These are phyloP conservation scores for Coemansia interrupta DNA, from an alignment of 192 early-diverging fungal species.

Conservation along the genomic window DNA sequence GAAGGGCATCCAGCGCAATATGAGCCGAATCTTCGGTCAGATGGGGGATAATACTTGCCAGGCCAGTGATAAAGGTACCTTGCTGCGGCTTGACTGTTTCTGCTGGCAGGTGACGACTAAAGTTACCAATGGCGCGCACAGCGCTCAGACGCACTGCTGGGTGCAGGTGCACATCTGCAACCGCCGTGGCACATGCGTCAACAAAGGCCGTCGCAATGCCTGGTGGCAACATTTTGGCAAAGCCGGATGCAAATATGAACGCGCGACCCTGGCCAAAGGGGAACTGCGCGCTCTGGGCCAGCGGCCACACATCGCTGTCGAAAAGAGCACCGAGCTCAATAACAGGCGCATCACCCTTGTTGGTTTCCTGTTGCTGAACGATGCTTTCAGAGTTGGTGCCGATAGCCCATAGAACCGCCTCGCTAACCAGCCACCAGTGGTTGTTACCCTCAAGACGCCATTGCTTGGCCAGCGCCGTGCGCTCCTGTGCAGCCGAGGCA, in stretches of 20 bases:
- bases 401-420: constrained; percentile 75
- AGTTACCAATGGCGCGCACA: constrained; percentile 45
- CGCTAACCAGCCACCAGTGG: constrained; percentile 84
- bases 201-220: constrained; percentile 70
- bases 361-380: constrained; percentile 51
- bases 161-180: constrained; percentile 47
- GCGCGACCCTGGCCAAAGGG: constrained; percentile 90
- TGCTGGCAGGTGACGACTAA: constrained; percentile 35
- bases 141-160: constrained; percentile 49
- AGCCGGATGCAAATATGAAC: constrained; percentile 81
- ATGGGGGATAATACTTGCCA: constrained; percentile 38
- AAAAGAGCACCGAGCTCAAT: constrained; percentile 78
- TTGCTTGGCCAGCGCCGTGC: constrained; percentile 50
- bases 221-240: constrained; percentile 67
- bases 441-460: constrained; percentile 51
- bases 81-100: constrained; percentile 36
- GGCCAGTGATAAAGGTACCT: constrained; percentile 34
- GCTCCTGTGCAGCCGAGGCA: constrained; percentile 52
- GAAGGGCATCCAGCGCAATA: constrained; percentile 48
- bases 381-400: constrained; percentile 64
- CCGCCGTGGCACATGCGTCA: constrained; percentile 68
- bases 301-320: constrained; percentile 73
- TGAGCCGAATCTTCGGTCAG: constrained; percentile 53
- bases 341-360: constrained; percentile 22
- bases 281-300: constrained; percentile 50